A percentile compares a stretch with the other conserved stretches of the same genome.
Conservation (phyloP, 108 stramenopile species). For the Phaeodactylum tricornutum region DNA sequence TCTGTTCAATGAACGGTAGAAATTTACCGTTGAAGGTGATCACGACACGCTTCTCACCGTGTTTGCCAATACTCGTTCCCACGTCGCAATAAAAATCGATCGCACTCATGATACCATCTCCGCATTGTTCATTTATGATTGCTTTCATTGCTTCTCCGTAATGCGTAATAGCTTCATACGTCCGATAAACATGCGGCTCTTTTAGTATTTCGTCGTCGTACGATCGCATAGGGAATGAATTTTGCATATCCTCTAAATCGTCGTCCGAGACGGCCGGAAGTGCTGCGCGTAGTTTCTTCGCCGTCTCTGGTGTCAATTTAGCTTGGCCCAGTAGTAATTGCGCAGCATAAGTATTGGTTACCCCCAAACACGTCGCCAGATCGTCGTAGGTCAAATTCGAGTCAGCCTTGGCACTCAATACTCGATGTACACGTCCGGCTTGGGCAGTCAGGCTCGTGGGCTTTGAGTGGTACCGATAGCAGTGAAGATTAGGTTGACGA, state of each 20-base stretch:
- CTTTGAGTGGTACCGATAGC: too few relatives aligned
- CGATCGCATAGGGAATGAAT: conserved; percentile 31
- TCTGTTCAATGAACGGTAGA: conserved; percentile 58
- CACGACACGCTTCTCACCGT: conserved; percentile 66
- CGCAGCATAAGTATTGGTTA: conserved; percentile 68
- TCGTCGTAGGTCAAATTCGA: conserved; percentile 46
- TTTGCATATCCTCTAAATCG: conserved; percentile 48
- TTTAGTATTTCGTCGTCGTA: conserved; percentile 50
- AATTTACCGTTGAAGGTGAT: conserved; percentile 81
- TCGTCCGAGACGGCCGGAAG: conserved; percentile 23
- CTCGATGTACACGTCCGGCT: conserved; percentile 41
- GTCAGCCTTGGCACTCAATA: conserved; percentile 29
- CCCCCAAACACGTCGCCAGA: conserved; percentile 35
- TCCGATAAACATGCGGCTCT: conserved; percentile 65
- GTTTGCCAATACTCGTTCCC: conserved; percentile 46
- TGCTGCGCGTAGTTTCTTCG: conserved; percentile 36
- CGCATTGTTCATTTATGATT: conserved; percentile 64
- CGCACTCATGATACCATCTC: conserved; percentile 74
- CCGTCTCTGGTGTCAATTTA: conserved; percentile 36
- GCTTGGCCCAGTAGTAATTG: conserved; percentile 62
- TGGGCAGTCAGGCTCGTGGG: too few relatives aligned
- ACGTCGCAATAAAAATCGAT: conserved; percentile 72
- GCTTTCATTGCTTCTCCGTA: conserved; percentile 60
- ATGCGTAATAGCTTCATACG: conserved; percentile 60
- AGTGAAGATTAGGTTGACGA: too few relatives aligned